These are phyloP conservation scores for Amesomyces nigricolor DNA, from an alignment of 2,329 filamentous ascomycete genomes.

Conservation along the genomic window DNA sequence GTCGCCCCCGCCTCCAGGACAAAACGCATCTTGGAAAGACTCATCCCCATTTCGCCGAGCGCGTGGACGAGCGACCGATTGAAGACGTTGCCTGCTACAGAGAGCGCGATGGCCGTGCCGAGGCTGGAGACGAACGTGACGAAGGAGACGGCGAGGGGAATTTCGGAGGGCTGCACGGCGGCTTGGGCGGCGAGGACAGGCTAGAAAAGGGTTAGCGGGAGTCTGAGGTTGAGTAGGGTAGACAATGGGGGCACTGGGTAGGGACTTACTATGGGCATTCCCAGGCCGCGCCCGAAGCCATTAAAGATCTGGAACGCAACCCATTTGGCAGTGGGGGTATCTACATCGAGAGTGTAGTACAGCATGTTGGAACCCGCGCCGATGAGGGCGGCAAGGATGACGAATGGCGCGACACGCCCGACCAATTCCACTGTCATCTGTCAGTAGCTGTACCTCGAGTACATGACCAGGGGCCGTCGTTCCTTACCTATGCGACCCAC, in stretches of 20 bases:
- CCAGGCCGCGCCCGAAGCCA: conserved; percentile 25
- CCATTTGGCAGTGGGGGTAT: conserved; percentile 19
- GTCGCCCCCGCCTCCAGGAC: conserved; percentile 37
- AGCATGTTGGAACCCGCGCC: conserved; percentile 22
- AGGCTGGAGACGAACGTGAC: conserved; percentile 27
- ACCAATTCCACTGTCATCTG: conserved; percentile 20
- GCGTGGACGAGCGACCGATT: conserved; percentile 24
- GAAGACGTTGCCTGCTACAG: conserved; percentile 27
- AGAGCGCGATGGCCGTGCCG: conserved; percentile 25
- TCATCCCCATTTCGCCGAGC: conserved; percentile 23
- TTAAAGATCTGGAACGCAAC: conserved; percentile 26
- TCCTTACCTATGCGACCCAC: conserved; percentile 26
- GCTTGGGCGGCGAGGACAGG: conserved; percentile 27
- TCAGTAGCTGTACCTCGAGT: not conserved
- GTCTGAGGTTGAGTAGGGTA: too few relatives aligned
- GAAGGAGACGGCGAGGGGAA: conserved; percentile 26
- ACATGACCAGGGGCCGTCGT: too few relatives aligned
- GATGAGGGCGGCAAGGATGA: conserved; percentile 18
- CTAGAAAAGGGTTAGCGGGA: too few relatives aligned
- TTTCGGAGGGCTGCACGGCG: conserved; percentile 22
- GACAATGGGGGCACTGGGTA: too few relatives aligned
- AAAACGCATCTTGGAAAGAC: conserved; percentile 25
- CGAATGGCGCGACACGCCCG: conserved; percentile 24
- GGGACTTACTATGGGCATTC: conserved; percentile 24
- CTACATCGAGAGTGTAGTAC: conserved; percentile 19